phyloP scores from a whole-genome alignment of 2,329 filamentous ascomycete species.

The Trichoderma sp. region DNA sequence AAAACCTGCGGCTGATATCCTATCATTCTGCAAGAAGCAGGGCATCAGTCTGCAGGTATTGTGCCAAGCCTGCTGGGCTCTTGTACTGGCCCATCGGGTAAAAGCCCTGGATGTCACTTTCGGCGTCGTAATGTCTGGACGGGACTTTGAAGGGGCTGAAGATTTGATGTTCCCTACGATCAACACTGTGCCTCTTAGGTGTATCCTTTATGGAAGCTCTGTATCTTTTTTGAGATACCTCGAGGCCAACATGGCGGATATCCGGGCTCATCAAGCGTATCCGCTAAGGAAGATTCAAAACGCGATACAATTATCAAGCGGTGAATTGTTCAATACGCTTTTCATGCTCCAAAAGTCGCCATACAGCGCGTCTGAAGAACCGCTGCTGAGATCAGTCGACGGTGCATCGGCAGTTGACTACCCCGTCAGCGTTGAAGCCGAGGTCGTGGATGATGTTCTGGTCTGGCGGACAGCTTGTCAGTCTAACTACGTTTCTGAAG shows the following conservation, averaged over 20 bases:
- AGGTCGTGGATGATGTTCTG: slow-evolving; percentile 57
- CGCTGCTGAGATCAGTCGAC: slow-evolving; percentile 63
- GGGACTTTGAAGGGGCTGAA: slow-evolving; percentile 71
- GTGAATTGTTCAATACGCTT: slow-evolving; percentile 55
- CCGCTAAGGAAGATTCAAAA: slow-evolving; percentile 71
- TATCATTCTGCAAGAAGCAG: slow-evolving; percentile 63
- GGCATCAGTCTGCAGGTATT: slow-evolving; percentile 76
- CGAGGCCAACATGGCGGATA: slow-evolving; percentile 67
- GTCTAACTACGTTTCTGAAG: slow-evolving; percentile 50
- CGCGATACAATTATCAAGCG: slow-evolving; percentile 38
- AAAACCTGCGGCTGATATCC: slow-evolving; percentile 30
- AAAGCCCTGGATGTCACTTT: slow-evolving; percentile 74
- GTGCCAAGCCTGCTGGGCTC: slow-evolving; percentile 74
- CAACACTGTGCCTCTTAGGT: slow-evolving; percentile 81
- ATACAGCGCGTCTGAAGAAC: not conserved
- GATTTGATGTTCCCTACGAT: slow-evolving; percentile 82
- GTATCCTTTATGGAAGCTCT: slow-evolving; percentile 69
- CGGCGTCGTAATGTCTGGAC: slow-evolving; percentile 79
- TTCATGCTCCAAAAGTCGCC: slow-evolving; percentile 55
- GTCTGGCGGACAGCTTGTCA: slow-evolving; percentile 75
- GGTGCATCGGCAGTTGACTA: slow-evolving; percentile 74
- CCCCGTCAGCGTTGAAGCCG: slow-evolving; percentile 79
- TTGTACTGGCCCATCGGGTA: slow-evolving; percentile 65
- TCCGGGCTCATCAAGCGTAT: slow-evolving; percentile 74
- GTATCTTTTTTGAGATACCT: slow-evolving; percentile 69